Evolutionary conservation across 306 rosid species (phyloP), one percentile per base, ranked within the genome.

Genomic region (Cicer yamashitae): DNA sequence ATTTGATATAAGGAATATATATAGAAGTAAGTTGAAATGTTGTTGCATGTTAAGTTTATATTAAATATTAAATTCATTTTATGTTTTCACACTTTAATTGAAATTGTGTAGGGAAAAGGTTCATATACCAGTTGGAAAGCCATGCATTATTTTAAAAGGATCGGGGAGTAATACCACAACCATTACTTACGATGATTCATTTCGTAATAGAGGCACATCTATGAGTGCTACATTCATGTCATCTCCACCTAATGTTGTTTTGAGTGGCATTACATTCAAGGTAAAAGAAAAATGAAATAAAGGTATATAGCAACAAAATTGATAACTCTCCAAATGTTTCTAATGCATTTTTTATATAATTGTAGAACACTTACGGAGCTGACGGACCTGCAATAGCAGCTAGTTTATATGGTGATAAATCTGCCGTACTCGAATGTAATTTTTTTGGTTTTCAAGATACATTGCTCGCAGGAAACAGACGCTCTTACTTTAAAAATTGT

Each of bases 101-200:
- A 7, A 41, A 50, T 68, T 68, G 6, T 48, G 7, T 1, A 68
- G 74, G 5, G 74, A 68, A 48, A n/a, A 47, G 7, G 34, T 68
- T 48, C 1, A 8, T 7, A 68, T 68, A 30, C 59, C 74, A 7
- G 0, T 0, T 0, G 45, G 14, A 13, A 48, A 52, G 34, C 17
- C 75, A n/a, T 70, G 75, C 57, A 2, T 70, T 22, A 4, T 70
- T 15, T 9, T 70, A 15, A 58, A 37, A 51, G 75, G 75, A 34
- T 17, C 25, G 1, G 62, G 38, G 6, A 70, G 56, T 0, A 38
- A 14, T 0, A n/a, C 1, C 0, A 70, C 75, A 7, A 50, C 20
- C 3, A 51, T 70, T 51, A 38, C 48, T 1, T 14, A 8, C 15
- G 4, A n/a, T 25, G 63, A 57, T 22, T 22, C 63, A 22, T 0